Conservation (phyloP, 176 grass and related monocot genomes). For the Raddia distichophylla region DNA sequence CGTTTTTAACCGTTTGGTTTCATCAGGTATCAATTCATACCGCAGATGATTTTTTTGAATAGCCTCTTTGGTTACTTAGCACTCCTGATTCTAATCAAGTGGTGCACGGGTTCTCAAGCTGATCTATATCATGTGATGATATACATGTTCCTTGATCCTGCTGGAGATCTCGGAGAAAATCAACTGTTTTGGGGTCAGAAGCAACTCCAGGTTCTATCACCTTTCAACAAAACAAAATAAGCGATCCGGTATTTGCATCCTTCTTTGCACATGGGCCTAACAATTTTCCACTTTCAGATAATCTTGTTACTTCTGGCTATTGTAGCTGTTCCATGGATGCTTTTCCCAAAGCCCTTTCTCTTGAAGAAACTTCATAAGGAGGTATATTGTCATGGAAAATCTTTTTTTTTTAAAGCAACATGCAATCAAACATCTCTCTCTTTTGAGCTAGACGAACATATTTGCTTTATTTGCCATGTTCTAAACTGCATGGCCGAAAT, state of each 20-base stretch:
- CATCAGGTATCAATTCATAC: slow-evolving; percentile 93
- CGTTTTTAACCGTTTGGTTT: slow-evolving; percentile 42
- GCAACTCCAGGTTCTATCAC: slow-evolving; percentile 75
- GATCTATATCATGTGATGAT: slow-evolving; percentile 99
- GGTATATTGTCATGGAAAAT: slow-evolving; percentile 54
- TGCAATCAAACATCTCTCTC: neutral
- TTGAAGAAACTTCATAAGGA: slow-evolving; percentile 90
- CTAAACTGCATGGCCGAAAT: neutral
- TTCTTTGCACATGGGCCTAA: slow-evolving; percentile 35
- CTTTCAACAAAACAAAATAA: slow-evolving; percentile 40
- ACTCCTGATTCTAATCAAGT: slow-evolving; percentile 93
- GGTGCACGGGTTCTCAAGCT: slow-evolving; percentile 93
- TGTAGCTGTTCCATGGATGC: slow-evolving; percentile 98
- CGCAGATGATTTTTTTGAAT: slow-evolving; percentile 97
- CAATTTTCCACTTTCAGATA: slow-evolving; percentile 60
- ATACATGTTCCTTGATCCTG: slow-evolving; percentile 99
- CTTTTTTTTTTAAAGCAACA: neutral
- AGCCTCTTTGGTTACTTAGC: slow-evolving; percentile 98
- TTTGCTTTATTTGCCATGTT: neutral
- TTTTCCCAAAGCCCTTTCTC: slow-evolving; percentile 95
- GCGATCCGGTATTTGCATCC: slow-evolving; percentile 26
- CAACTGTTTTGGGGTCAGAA: slow-evolving; percentile 97
- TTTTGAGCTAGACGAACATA: neutral
- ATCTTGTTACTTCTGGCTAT: slow-evolving; percentile 81
- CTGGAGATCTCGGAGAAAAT: slow-evolving; percentile 95